These are phyloP conservation scores for Takashimella tepidaria DNA, from an alignment of 1,284 basidiomycete genomes.

Conservation along the genomic window DNA sequence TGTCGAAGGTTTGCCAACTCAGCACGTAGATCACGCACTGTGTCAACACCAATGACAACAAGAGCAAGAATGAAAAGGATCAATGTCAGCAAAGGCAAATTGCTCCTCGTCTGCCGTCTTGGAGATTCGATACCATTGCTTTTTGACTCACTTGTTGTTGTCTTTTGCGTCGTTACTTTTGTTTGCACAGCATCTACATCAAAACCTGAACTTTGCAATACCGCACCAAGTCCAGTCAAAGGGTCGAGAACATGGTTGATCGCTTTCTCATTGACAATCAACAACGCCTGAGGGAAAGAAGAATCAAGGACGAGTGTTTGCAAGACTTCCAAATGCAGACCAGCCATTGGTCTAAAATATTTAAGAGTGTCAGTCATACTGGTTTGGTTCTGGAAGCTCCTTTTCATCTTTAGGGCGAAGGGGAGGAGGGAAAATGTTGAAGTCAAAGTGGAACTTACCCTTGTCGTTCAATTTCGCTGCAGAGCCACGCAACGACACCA, in stretches of 20 bases:
- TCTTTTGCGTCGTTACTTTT: too few relatives aligned
- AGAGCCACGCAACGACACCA: slow-evolving; percentile 49
- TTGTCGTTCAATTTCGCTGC: slow-evolving; percentile 39
- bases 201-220: slow-evolving; percentile 37
- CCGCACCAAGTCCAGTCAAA: slow-evolving; percentile 24
- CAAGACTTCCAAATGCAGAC: slow-evolving; percentile 42
- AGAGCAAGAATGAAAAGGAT: too few relatives aligned
- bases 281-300: slow-evolving; percentile 33
- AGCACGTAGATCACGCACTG: slow-evolving; percentile 9
- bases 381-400: too few relatives aligned
- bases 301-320: slow-evolving; percentile 38
- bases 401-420: background rate
- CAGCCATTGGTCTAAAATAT: slow-evolving; percentile 29
- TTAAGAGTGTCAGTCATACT: too few relatives aligned
- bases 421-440: background rate
- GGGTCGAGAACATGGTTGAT: slow-evolving; percentile 30
- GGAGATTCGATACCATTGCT: too few relatives aligned
- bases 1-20: slow-evolving; percentile 19
- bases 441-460: slow-evolving; percentile 28
- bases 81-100: slow-evolving; percentile 4
- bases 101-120: slow-evolving; percentile 22
- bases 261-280: slow-evolving; percentile 26
- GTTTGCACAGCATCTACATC: slow-evolving; percentile 22
- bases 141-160: too few relatives aligned
- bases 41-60: too few relatives aligned